Evolutionary conservation across 345 rosid species (phyloP).

Genomic region (Salix udensis): DNA sequence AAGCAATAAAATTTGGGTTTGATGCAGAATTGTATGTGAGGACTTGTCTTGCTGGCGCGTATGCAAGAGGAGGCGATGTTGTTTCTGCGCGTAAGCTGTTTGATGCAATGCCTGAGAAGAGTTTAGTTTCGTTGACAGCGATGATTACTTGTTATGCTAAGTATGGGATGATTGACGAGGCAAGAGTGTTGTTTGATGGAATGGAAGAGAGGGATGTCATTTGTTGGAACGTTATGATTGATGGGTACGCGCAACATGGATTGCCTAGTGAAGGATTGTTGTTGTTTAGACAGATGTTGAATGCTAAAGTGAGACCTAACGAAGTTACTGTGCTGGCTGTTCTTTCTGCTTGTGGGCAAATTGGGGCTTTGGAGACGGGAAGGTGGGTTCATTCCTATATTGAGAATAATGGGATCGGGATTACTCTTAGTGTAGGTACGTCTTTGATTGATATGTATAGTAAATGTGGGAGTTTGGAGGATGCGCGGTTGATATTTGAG

Average conservation of each 20-base stretch:
- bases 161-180: conserved; percentile 45
- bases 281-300: conserved; percentile 51
- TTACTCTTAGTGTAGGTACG: conserved; percentile 40
- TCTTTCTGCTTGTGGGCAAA: conserved; percentile 72
- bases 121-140: conserved; percentile 57
- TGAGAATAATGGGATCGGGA: conserved; percentile 28
- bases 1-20: conserved; percentile 54
- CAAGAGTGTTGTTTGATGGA: conserved; percentile 51
- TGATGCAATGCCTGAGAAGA: conserved; percentile 56
- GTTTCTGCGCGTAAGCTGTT: conserved; percentile 58
- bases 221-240: conserved; percentile 79
- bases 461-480: conserved; percentile 53
- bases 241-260: conserved; percentile 56
- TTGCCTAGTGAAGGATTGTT: conserved; percentile 42
- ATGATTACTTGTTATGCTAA: conserved; percentile 75
- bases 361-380: conserved; percentile 69
- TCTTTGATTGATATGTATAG: conserved; percentile 76
- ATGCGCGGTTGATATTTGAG: conserved; percentile 23
- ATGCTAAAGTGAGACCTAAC: conserved; percentile 41
- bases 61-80: conserved; percentile 58
- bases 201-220: conserved; percentile 50
- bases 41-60: conserved; percentile 62
- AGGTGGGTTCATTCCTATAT: conserved; percentile 67
- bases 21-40: conserved; percentile 58
- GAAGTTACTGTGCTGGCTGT: conserved; percentile 53